Evolutionary conservation across 495 filamentous ascomycete genomes (phyloP), one percentile per base, ranked within the genome.

Genomic region (Venustampulla echinocandica): DNA sequence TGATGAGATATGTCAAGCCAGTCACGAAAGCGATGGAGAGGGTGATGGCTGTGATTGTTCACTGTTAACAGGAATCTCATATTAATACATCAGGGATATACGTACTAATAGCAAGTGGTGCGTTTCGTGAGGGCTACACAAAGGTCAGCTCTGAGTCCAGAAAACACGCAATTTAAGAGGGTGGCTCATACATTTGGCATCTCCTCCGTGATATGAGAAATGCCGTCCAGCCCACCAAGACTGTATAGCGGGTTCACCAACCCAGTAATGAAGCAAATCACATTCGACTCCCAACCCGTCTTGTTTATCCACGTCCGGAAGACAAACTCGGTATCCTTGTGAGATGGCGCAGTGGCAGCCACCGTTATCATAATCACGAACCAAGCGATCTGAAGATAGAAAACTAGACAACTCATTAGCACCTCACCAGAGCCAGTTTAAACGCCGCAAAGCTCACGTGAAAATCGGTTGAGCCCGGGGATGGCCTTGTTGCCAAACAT

Each of bases 191-290:
- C n/a, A 2, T 57, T 55, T 7, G 71, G 69, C 7, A 81, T 69
- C 58, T 82, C 79, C 56, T 83, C 79, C 2, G 79, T 75, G n/a
- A 83, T 61, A 56, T 82, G 79, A 0, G 75, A 76, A 0, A 74
- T 77, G 19, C 67, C 70, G 57, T 82, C 79, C 13, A 82, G 64
- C 52, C 76, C 76, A 23, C 74, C 69, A 51, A 82, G 81, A 42
- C 69, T 67, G 69, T 73, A 82, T 50, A 80, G 80, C 15, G 74
- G 68, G 56, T 79, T 79, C 51, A 80, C 73, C 17, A 82, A 62
- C 10, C 79, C 79, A 24, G 78, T 69, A 39, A 83, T 79, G 61
- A 82, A 81, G n/a, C 75, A 77, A 44, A 82, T 80, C 10, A 68
- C 75, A 41, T 71, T 68, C 10, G 65, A 61, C 13, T 59, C 50